phyloP scores from a whole-genome alignment of 495 filamentous ascomycete species.

The Tuber borchii region DNA sequence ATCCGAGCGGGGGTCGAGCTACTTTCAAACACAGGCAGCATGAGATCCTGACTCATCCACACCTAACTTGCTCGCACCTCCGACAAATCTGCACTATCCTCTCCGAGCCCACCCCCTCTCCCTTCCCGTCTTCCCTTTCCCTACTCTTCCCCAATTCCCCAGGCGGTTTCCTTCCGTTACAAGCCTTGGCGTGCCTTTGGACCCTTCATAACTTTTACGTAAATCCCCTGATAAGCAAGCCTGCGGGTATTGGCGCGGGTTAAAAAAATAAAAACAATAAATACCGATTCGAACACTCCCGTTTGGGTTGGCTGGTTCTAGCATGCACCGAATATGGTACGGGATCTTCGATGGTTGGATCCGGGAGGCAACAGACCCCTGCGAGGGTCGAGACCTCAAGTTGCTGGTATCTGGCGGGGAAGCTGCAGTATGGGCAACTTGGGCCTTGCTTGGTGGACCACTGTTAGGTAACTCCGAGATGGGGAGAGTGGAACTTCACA shows the following conservation, averaged over 20 bases:
- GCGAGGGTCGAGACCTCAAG: background rate
- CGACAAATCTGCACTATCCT: background rate
- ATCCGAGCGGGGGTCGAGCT: background rate
- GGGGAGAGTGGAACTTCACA: background rate
- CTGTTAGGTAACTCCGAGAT: background rate
- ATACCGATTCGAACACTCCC: background rate
- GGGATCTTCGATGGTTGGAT: background rate
- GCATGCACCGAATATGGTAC: background rate
- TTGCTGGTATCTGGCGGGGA: background rate
- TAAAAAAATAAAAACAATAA: background rate
- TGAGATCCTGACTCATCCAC: background rate
- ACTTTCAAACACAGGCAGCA: background rate
- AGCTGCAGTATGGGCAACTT: background rate
- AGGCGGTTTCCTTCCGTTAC: background rate
- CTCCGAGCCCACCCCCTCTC: background rate
- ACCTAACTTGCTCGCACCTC: background rate
- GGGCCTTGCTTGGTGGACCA: background rate
- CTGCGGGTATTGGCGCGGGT: background rate
- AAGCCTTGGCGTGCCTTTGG: background rate
- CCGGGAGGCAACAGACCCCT: background rate
- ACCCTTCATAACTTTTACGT: background rate
- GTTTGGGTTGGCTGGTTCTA: background rate
- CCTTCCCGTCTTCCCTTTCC: background rate
- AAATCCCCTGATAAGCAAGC: slow-evolving; percentile 3
- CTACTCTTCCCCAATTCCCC: no score